These are phyloP conservation scores for Sarcocystis neurona DNA, from an alignment of 169 alveolate species.

Conservation along the genomic window DNA sequence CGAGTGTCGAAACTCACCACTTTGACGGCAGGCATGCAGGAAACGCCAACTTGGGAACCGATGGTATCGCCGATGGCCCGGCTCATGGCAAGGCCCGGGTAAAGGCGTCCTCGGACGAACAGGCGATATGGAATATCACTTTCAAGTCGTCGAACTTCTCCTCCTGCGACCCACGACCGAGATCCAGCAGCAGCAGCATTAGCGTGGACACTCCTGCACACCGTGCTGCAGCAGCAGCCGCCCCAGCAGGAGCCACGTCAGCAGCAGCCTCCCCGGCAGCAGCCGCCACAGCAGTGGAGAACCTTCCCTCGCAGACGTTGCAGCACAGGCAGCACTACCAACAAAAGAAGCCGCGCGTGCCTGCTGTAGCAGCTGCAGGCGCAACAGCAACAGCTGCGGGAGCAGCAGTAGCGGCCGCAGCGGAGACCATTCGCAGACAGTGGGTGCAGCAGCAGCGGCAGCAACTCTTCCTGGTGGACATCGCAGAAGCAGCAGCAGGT, in stretches of 20 bases:
- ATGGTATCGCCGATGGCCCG: slow-evolving; percentile 36
- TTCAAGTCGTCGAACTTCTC: slow-evolving; percentile 81
- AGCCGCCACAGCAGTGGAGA: too few species aligned
- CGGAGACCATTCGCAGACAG: too few species aligned
- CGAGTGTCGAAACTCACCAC: not conserved
- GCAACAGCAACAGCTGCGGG: too few species aligned
- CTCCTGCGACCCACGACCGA: slow-evolving; percentile 69
- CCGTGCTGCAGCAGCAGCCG: not conserved
- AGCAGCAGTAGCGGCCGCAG: too few species aligned
- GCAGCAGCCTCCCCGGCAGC: not conserved
- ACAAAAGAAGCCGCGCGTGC: too few species aligned
- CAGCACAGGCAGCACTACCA: too few species aligned
- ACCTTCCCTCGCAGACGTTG: too few species aligned
- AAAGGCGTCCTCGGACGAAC: slow-evolving; percentile 73
- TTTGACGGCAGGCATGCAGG: slow-evolving; percentile 17
- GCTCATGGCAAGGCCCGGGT: slow-evolving; percentile 56
- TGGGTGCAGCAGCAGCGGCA: too few species aligned
- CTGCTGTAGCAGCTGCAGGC: too few species aligned
- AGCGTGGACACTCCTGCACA: not conserved
- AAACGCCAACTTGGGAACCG: slow-evolving; percentile 32
- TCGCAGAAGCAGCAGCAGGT: too few species aligned
- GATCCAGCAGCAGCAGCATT: not conserved
- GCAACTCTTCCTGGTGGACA: too few species aligned
- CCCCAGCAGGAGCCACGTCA: not conserved
- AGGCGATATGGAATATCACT: slow-evolving; percentile 87